Evolutionary conservation across 164 flowering plant genomes (phyloP), one percentile per base, ranked within the genome.

Genomic region (Aristolochia contorta): DNA sequence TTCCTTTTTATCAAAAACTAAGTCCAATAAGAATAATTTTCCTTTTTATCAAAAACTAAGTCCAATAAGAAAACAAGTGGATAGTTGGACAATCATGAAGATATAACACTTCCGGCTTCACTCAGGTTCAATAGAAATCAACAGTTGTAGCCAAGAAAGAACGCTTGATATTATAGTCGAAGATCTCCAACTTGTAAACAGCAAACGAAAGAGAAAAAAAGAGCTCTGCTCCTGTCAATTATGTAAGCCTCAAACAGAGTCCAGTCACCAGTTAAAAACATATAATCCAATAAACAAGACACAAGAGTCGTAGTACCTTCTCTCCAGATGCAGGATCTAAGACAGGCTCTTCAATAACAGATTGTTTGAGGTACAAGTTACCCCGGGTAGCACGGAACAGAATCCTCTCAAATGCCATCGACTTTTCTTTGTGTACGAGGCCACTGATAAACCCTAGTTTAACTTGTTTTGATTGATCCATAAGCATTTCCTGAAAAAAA

Each of bases 321-420:
- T 91, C 96, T 67, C 97, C 97, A 7, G 96, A 89, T 37, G 75
- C 78, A 56, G 99, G 99, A 78, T 94, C 99, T 22, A 64, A 71
- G 16, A 94, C 96, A 67, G 93, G 90, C 18, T 80, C 79, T 58
- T 84, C 89, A 63, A 89, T 77, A 21, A 55, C 78, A 61, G 79
- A 71, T 71, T 91, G 97, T 76, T 68, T 89, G 58, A 94, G 71
- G 68, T 68, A 87, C 64, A 94, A 76, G 72, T 94, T 94, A 47
- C 99, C 99, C 78, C 99, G 79, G 14, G 99, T 94, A 54, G 99
- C 97, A 71, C 99, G 97, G 75, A 91, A 94, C 33, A 94, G 48
- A 53, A 91, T 91, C 79, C 99, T 85, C 77, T 94, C 97, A 77
- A 94, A 94, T 59, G 93, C 82, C 89, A 91, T 79, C 16, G 89